phyloP scores from a whole-genome alignment of 1,139 yeast genomes.

The Candida glucosophila region DNA sequence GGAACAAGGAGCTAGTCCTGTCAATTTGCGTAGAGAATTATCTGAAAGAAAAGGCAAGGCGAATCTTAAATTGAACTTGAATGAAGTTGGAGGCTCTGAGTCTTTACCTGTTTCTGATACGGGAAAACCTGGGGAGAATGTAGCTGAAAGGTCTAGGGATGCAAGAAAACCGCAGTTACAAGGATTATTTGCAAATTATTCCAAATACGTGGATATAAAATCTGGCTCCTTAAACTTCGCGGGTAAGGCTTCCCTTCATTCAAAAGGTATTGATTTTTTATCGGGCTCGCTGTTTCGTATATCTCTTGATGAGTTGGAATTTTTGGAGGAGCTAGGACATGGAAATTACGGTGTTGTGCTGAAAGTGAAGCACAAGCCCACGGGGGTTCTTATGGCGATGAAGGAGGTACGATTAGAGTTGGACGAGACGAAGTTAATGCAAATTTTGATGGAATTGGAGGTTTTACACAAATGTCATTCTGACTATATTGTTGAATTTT shows the following conservation, averaged over 20 bases:
- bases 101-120: slow-evolving; percentile 3
- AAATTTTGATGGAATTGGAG: slow-evolving; percentile 92
- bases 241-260: slow-evolving; percentile 86
- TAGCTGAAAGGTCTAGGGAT: slow-evolving; percentile 1
- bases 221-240: slow-evolving; percentile 88
- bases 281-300: slow-evolving; percentile 84
- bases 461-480: slow-evolving; percentile 85
- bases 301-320: slow-evolving; percentile 78
- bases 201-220: slow-evolving; percentile 82
- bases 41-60: slow-evolving; percentile 33
- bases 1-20: slow-evolving; percentile 20
- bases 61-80: slow-evolving; percentile 29
- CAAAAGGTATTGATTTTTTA: slow-evolving; percentile 85
- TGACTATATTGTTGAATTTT: slow-evolving; percentile 88
- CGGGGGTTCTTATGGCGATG: slow-evolving; percentile 92
- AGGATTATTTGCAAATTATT: slow-evolving; percentile 70
- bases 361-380: slow-evolving; percentile 89
- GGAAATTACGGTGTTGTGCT: slow-evolving; percentile 96
- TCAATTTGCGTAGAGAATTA: slow-evolving; percentile 27
- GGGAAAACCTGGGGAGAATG: slow-evolving; percentile 3
- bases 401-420: slow-evolving; percentile 88
- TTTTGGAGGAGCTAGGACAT: slow-evolving; percentile 79
- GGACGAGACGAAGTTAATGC: slow-evolving; percentile 86
- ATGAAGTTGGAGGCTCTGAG: slow-evolving; percentile 5
- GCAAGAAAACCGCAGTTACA: slow-evolving; percentile 18